These are phyloP conservation scores for Cylindrotheca closterium DNA, from an alignment of 108 stramenopile genomes.

Conservation along the genomic window DNA sequence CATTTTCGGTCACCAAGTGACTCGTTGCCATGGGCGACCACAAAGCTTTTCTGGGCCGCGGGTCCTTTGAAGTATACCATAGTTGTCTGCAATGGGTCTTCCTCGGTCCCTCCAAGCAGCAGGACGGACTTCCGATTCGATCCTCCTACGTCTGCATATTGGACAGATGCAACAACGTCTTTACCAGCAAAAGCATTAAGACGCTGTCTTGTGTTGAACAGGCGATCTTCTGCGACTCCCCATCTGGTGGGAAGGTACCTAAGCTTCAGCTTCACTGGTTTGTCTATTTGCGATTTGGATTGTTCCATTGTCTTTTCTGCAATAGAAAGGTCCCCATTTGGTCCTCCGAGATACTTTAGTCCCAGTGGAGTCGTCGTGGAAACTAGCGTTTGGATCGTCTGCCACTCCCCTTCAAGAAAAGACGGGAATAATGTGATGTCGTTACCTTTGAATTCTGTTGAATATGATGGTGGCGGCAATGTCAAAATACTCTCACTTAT, in stretches of 20 bases:
- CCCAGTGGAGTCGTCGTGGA: conserved; percentile 66
- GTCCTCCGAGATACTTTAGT: conserved; percentile 71
- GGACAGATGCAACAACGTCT: conserved; percentile 71
- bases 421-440: conserved; percentile 68
- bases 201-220: conserved; percentile 58
- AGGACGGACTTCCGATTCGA: conserved; percentile 66
- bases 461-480: conserved; percentile 53
- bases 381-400: conserved; percentile 69
- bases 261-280: conserved; percentile 21
- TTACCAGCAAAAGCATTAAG: conserved; percentile 74
- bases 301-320: conserved; percentile 62
- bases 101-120: conserved; percentile 60
- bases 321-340: conserved; percentile 54
- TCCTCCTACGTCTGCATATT: conserved; percentile 72
- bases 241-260: conserved; percentile 55
- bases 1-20: conserved; percentile 33
- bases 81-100: conserved; percentile 75
- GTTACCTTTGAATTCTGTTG: conserved; percentile 55
- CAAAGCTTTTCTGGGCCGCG: conserved; percentile 80
- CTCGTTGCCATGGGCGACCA: conserved; percentile 52
- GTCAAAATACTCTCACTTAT: conserved; percentile 51
- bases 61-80: conserved; percentile 79
- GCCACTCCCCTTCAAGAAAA: conserved; percentile 73
- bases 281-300: conserved; percentile 23
- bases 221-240: conserved; percentile 77